phyloP scores from a whole-genome alignment of 2,329 filamentous ascomycete species.

The Colletotrichum sidae region DNA sequence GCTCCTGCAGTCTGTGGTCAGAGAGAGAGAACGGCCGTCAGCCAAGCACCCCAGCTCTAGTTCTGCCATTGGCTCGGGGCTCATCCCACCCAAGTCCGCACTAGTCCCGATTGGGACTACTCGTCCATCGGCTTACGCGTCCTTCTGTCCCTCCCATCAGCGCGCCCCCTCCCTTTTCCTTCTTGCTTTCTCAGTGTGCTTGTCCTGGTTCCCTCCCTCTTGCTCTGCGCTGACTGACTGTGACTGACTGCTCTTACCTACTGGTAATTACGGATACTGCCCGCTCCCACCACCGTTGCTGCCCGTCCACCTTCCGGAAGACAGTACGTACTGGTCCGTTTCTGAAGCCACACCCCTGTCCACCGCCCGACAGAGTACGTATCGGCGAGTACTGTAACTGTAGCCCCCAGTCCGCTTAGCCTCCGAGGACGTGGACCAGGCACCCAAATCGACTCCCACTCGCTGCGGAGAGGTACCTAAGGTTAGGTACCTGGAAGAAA shows the following conservation, averaged over 20 bases:
- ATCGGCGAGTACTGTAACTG: slow-evolving; percentile 24
- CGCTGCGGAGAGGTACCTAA: too few species aligned
- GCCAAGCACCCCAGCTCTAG: slow-evolving; percentile 1
- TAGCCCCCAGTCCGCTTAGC: slow-evolving; percentile 34
- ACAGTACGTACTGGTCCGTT: too few species aligned
- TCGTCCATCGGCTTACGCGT: slow-evolving; percentile 37
- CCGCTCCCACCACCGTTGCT: too few species aligned
- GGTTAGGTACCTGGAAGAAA: slow-evolving; percentile 21
- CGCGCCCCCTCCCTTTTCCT: not conserved
- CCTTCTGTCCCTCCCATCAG: slow-evolving; percentile 27
- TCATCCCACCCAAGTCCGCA: not conserved
- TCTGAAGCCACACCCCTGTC: too few species aligned
- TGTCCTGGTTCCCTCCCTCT: not conserved
- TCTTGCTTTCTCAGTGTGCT: not conserved
- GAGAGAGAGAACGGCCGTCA: slow-evolving; percentile 1
- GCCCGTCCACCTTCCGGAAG: too few species aligned
- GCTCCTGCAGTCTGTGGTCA: not conserved
- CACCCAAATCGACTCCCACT: slow-evolving; percentile 21
- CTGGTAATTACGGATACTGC: too few species aligned
- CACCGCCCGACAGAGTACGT: too few species aligned
- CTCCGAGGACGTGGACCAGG: slow-evolving; percentile 32
- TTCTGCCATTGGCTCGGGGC: slow-evolving; percentile 1
- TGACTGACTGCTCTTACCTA: too few species aligned
- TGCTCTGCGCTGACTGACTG: too few species aligned
- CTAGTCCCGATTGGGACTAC: slow-evolving; percentile 23